Conservation (phyloP, 768 basidiomycete species). For the Crassisporium funariophilum region DNA sequence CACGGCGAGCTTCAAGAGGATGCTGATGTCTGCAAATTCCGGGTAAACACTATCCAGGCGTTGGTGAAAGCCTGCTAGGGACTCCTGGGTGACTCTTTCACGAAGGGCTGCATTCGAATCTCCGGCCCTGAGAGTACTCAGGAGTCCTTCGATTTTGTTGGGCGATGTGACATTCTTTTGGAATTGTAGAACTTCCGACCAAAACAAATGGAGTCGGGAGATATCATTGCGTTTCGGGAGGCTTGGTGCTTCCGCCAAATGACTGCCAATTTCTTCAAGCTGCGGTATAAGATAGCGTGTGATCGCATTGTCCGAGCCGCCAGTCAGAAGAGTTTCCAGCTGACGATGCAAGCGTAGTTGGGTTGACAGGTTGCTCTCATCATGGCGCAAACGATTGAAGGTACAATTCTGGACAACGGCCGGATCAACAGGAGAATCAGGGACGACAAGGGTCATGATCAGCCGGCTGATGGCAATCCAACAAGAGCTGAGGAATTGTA, state of each 20-base stretch:
- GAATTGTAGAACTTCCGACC: conserved; percentile 81
- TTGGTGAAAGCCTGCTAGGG: conserved; percentile 75
- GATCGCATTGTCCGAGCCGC: conserved; percentile 54
- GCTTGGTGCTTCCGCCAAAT: conserved; percentile 26
- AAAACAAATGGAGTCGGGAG: conserved; percentile 60
- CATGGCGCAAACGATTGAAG: conserved; percentile 43
- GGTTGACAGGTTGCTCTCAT: conserved; percentile 39
- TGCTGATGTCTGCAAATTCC: conserved; percentile 70
- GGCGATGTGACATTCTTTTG: conserved; percentile 53
- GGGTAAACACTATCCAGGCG: conserved; percentile 69
- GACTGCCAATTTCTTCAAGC: conserved; percentile 30
- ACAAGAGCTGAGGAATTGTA: conserved; percentile 29
- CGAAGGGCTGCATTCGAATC: conserved; percentile 45
- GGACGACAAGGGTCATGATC: conserved; percentile 74
- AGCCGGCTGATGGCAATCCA: conserved; percentile 67
- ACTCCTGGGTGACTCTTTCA: conserved; percentile 77
- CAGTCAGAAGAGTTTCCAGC: conserved; percentile 58
- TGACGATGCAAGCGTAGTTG: conserved; percentile 57
- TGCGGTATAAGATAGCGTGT: conserved; percentile 44
- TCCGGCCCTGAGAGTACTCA: conserved; percentile 34
- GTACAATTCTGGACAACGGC: conserved; percentile 60
- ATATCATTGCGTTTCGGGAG: conserved; percentile 42
- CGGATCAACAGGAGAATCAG: conserved; percentile 87
- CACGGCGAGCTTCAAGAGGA: conserved; percentile 67
- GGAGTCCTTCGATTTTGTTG: conserved; percentile 52